Base-by-base conservation (phyloP, 2,329 filamentous ascomycete species). In the Chalara sp. region DNA sequence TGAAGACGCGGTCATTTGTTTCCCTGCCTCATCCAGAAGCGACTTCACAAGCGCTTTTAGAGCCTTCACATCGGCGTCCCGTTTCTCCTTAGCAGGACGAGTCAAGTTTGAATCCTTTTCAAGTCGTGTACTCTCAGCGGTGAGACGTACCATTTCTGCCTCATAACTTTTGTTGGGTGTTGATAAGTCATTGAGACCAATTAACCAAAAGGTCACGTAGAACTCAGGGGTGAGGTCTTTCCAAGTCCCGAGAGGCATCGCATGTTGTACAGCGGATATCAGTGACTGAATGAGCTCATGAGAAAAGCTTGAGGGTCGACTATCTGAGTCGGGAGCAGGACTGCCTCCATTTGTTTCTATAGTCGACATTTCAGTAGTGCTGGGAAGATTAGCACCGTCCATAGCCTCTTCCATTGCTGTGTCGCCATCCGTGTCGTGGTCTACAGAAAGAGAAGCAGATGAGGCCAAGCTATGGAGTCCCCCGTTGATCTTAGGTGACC, bases 191-290 rank as follows among this genome's bases (percentile, higher is more conserved):
- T 87, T 83, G 3, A 95, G 78, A 31, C 89, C 84, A 10, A 96
- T 75, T 47, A 91, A 85, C 93, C 93, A 99, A 69, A 99, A 99
- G 0, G 87, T 87, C 42, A 87, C 81, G 63, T 89, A 96, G 65
- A 96, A 92, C 32, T 87, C 83, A 1, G 89, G 76, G 42, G 83
- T 90, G 47, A 96, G 78, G 46, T 80, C 80, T 8, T 80, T 73
- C 76, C 85, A 89, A 5, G 83, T 78, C 6, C 81, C 76, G 2
- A 78, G 68, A 1, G 86, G 79, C 8, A 89, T 66, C 0, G 79
- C 72, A 5, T 73, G 70, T 53, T 80, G 78, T 13, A 96, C 77
- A 32, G 82, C 76, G 6, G 86, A 79, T 51, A 91, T 84, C 13
- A 96, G 72, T 5, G 84, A 82, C 56, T 87, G 82, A 46, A 97